phyloP scores from a whole-genome alignment of 2,329 filamentous ascomycete species.

The Alternaria consortialis region DNA sequence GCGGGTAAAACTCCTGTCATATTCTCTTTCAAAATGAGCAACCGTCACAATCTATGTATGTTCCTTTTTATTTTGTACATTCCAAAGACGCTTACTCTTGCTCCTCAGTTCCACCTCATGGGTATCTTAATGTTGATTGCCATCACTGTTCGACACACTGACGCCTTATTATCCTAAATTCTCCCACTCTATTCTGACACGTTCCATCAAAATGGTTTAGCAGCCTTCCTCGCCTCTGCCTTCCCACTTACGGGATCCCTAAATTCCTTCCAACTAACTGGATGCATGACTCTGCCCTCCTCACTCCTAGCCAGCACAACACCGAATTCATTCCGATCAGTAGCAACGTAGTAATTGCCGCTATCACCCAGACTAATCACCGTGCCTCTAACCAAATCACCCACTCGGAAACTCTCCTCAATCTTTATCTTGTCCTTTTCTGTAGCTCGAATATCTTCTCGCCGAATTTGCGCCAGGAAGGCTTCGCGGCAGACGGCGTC shows the following conservation, averaged over 20 bases:
- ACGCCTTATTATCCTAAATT: not conserved
- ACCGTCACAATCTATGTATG: not conserved
- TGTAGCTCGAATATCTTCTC: constrained; percentile 91
- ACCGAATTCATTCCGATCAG: constrained; percentile 87
- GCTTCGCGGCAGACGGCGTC: constrained; percentile 74
- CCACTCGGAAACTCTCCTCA: constrained; percentile 88
- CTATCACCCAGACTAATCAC: constrained; percentile 95
- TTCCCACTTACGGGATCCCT: constrained; percentile 80
- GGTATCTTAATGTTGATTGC: not conserved
- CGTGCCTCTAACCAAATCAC: constrained; percentile 86
- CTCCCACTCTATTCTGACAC: not conserved
- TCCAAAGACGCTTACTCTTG: not conserved
- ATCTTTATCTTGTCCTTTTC: constrained; percentile 96
- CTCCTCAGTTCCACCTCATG: not conserved
- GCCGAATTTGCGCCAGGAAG: constrained; percentile 84
- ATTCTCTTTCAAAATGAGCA: not conserved
- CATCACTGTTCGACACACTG: not conserved
- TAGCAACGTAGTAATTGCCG: constrained; percentile 93
- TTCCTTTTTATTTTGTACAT: not conserved
- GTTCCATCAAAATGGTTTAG: constrained; percentile 73
- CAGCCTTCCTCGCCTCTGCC: constrained; percentile 87
- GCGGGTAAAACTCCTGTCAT: not conserved
- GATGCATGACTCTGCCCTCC: constrained; percentile 87
- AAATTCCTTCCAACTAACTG: constrained; percentile 95
- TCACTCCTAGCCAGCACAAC: constrained; percentile 94